Conservation (phyloP, 768 basidiomycete species). For the Xanthoconium purpureum region DNA sequence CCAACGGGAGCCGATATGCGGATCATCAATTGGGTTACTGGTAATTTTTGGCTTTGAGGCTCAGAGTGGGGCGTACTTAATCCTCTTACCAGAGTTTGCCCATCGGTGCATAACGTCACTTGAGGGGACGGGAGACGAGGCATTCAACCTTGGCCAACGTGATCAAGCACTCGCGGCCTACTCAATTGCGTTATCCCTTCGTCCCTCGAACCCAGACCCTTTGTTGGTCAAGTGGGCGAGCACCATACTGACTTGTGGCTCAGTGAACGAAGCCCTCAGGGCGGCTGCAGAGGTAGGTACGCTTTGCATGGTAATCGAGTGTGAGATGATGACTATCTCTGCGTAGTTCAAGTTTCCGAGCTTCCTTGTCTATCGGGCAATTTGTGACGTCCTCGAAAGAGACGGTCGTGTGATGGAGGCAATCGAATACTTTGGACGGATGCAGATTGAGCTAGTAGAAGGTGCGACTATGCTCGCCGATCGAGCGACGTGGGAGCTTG, state of each 20-base stretch:
- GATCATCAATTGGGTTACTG: neutral
- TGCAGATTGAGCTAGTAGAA: neutral
- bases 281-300: neutral
- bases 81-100: neutral
- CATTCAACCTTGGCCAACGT: neutral
- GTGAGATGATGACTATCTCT: neutral
- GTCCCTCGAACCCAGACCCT: neutral
- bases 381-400: neutral
- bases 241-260: neutral
- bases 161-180: neutral
- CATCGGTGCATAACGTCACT: neutral
- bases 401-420: neutral
- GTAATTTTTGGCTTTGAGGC: neutral
- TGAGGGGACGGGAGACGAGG: neutral
- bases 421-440: neutral
- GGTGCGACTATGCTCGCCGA: neutral
- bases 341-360: neutral
- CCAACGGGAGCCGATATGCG: neutral
- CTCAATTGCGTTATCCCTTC: neutral
- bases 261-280: neutral
- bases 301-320: neutral
- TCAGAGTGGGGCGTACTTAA: neutral
- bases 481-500: neutral
- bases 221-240: neutral
- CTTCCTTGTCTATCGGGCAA: neutral